Conservation (phyloP, 495 filamentous ascomycete genomes). For the Penicillium mononematosum region DNA sequence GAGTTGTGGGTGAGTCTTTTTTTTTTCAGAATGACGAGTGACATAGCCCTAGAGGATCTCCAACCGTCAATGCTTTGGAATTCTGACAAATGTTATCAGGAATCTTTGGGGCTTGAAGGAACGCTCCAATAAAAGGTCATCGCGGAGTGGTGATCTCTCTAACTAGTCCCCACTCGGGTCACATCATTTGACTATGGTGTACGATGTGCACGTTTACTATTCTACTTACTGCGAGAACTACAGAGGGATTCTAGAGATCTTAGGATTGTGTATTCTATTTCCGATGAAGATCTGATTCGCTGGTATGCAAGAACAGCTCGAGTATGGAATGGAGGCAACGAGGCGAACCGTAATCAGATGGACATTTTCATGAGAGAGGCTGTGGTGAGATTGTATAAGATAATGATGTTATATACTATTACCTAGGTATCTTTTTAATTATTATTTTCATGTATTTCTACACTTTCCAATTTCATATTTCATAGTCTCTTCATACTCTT, state of each 20-base stretch:
- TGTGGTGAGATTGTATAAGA: conserved; percentile 8
- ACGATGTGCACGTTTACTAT: conserved; percentile 4
- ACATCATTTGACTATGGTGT: conserved; percentile 26
- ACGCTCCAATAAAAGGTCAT: conserved; percentile 26
- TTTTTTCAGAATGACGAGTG: neutral
- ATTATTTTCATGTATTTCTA: neutral
- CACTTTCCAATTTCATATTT: neutral
- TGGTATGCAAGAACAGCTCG: neutral
- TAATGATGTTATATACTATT: neutral
- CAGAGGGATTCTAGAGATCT: conserved; percentile 1
- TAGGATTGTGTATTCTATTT: conserved; percentile 9
- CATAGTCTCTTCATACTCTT: neutral
- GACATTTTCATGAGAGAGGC: conserved; percentile 10
- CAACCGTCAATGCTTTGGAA: neutral
- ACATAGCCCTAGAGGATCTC: conserved; percentile 1
- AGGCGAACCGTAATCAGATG: conserved; percentile 29
- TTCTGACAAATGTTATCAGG: conserved; percentile 29
- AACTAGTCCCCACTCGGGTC: conserved; percentile 17
- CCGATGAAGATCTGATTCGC: conserved; percentile 9
- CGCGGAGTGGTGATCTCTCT: conserved; percentile 21
- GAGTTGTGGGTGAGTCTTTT: conserved; percentile 57
- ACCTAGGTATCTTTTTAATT: neutral
- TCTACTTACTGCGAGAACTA: neutral
- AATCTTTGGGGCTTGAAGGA: conserved; percentile 46
- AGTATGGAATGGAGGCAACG: conserved; percentile 27